Evolutionary conservation across 192 early-diverging fungal genomes (phyloP).

Genomic region (Kickxella alabastrina): DNA sequence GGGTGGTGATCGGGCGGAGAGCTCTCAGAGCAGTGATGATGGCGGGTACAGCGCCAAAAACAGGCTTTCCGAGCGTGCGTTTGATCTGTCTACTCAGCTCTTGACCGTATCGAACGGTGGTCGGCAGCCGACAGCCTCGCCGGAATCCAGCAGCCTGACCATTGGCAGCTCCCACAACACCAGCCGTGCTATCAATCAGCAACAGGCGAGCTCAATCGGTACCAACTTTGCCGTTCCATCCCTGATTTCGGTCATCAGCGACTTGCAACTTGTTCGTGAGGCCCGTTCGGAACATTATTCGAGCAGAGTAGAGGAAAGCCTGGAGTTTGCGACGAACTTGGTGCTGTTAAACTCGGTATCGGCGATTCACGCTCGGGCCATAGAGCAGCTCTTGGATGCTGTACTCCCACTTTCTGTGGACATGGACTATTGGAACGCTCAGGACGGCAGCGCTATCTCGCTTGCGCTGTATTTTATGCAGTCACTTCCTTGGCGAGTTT

Average conservation of each 20-base stretch:
- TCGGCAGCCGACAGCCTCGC: not conserved
- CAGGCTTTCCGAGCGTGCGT: constrained; percentile 23
- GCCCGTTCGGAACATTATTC: not conserved
- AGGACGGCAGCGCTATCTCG: constrained; percentile 45
- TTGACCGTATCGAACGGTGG: not conserved
- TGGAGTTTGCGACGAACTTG: not conserved
- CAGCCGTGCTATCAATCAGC: too few species aligned
- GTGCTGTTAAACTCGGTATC: constrained; percentile 29
- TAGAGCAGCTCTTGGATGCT: constrained; percentile 55
- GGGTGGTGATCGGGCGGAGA: not conserved
- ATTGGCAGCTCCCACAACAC: too few species aligned
- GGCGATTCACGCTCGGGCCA: constrained; percentile 56
- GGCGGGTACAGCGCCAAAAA: not conserved
- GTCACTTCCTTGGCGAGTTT: constrained; percentile 32
- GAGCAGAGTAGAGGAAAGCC: not conserved
- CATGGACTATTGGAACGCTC: constrained; percentile 64
- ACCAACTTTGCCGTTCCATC: too few species aligned
- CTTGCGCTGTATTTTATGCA: constrained; percentile 27
- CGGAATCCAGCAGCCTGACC: not conserved
- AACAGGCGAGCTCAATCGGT: too few species aligned
- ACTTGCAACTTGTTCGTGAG: constrained; percentile 15
- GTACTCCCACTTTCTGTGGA: constrained; percentile 60
- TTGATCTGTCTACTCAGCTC: constrained; percentile 32
- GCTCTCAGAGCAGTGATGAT: not conserved
- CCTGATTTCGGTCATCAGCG: constrained; percentile 10